Base-by-base conservation (phyloP, 768 basidiomycete species). In the Lactifluus subvellereus region DNA sequence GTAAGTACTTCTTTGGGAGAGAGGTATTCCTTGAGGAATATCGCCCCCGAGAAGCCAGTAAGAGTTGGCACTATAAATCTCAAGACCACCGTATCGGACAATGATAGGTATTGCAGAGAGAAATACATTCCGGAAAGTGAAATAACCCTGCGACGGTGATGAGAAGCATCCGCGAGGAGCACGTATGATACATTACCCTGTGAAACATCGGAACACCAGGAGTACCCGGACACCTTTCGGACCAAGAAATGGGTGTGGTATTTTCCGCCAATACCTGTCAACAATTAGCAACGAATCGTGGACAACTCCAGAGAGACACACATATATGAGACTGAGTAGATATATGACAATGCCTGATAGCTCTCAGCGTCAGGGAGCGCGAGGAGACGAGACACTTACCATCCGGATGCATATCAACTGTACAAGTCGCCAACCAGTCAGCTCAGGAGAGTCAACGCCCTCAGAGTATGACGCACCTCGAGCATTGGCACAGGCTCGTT, bases 1-100 rank as follows among this genome's bases (percentile, higher is more conserved):
- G 83, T 88, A 45, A 84, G 53, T 5, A 80, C 78, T 71, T 91
- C 84, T 62, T 74, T 78, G 54, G 72, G 73, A 2, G 80, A 78
- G 64, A 88, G 80, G 0, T 69, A 72, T 68, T 94, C 92, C 30
- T 81, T 79, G 14, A 89, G 72, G 16, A 89, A 77, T 2, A 88
- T 67, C 14, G 82, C 81, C 4, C 84, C 91, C 6, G 83, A 75
- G 9, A 89, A 70, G 0, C 83, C 84, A 1, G 85, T 87, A 48
- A 78, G 77, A 58, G 87, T 79, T 0, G 93, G 93, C 0, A 80
- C 72, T 5, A 96, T 76, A 75, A 93, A 94, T 0, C 85, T 84
- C 52, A 96, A 75, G 6, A 89, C 87, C 0, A 85, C 87, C 0
- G 89, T 83, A 71, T 94, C 92, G 1, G 88, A 87, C 0, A 94